Conservation (phyloP, 495 filamentous ascomycete genomes). For the Aspergillus egyptiacus region DNA sequence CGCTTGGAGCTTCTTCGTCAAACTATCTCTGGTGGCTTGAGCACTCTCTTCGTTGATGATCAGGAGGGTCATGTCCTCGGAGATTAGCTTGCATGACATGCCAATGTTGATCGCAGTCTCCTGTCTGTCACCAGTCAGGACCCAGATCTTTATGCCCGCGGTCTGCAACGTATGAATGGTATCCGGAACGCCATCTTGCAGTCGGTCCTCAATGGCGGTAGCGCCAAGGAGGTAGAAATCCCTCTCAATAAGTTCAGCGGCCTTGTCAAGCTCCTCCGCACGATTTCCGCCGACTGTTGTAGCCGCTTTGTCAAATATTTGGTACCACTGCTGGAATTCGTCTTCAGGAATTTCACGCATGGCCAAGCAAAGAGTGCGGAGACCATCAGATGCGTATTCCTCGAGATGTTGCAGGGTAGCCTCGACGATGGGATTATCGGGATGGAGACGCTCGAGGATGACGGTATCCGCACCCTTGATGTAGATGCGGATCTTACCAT, state of each 20-base stretch:
- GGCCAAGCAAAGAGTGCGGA: conserved; percentile 90
- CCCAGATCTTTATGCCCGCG: conserved; percentile 98
- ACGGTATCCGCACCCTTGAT: conserved; percentile 98
- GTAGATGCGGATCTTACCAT: conserved; percentile 89
- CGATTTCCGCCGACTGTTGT: conserved; percentile 91
- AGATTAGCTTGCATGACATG: conserved; percentile 98
- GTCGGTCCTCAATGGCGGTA: conserved; percentile 93
- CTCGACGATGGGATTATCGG: conserved; percentile 79
- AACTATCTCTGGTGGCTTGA: conserved; percentile 69
- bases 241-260: conserved; percentile 89
- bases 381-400: conserved; percentile 94
- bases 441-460: conserved; percentile 78
- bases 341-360: conserved; percentile 90
- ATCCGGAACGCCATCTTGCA: conserved; percentile 97
- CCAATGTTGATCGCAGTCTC: conserved; percentile 99
- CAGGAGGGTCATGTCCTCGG: conserved; percentile 96
- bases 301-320: conserved; percentile 80
- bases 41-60: conserved; percentile 89
- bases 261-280: conserved; percentile 94
- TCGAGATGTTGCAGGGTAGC: conserved; percentile 86
- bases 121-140: conserved; percentile 94
- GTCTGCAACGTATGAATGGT: conserved; percentile 97
- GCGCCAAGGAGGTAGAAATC: conserved; percentile 88
- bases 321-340: conserved; percentile 83
- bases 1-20: conserved; percentile 88